A percentile compares a stretch with the other conserved stretches of the same genome.
Evolutionary conservation across 2,329 filamentous ascomycete genomes (phyloP).

Genomic region (Apiospora phragmitis): DNA sequence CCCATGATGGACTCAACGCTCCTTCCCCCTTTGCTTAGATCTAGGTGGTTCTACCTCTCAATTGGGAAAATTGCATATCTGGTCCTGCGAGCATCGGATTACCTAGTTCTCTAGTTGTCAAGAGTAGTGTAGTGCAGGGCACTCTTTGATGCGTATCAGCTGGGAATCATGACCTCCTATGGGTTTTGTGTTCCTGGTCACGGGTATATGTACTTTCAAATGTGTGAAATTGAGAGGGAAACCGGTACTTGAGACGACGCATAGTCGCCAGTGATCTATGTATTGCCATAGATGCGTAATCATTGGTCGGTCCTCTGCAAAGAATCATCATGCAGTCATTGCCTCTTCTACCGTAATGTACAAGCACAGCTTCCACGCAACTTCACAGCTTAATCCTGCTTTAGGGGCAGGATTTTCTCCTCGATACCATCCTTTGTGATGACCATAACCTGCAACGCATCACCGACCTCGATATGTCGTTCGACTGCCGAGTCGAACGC

Average conservation of each 20-base stretch:
- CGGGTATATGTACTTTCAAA: not conserved
- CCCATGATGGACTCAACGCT: not conserved
- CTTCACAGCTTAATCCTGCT: constrained; percentile 70
- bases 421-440: constrained; percentile 87
- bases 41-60: too few relatives aligned
- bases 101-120: too few relatives aligned
- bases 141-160: too few relatives aligned
- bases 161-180: not conserved
- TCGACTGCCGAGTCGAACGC: constrained; percentile 98
- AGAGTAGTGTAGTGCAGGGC: too few relatives aligned
- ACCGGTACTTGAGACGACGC: not conserved
- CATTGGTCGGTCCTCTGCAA: not conserved
- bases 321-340: not conserved
- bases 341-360: constrained; percentile 10
- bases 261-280: not conserved
- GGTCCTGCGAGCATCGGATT: too few relatives aligned
- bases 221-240: not conserved
- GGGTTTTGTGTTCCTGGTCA: too few relatives aligned
- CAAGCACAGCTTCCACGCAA: not conserved
- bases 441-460: constrained; percentile 92
- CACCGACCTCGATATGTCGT: constrained; percentile 98
- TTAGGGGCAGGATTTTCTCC: constrained; percentile 81
- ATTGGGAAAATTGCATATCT: too few relatives aligned
- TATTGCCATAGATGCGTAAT: not conserved
- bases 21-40: too few relatives aligned